Base-by-base conservation (phyloP, 331 rosid genomes). In the Telfairia occidentalis region DNA sequence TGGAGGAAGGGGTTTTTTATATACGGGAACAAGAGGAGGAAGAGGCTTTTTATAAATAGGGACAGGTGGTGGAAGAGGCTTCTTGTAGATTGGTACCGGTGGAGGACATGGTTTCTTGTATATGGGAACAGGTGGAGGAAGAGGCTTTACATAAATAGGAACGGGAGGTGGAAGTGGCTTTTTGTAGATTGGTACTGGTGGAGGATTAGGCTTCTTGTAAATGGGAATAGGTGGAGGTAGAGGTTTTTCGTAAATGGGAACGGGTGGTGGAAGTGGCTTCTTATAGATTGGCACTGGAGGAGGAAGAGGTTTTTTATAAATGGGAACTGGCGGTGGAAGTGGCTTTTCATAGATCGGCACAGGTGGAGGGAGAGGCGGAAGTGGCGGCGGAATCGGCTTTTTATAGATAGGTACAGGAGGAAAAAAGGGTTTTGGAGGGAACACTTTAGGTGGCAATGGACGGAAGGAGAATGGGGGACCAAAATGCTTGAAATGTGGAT, bases 1-100 rank as follows among this genome's bases (percentile, higher is more conserved):
- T 1, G 91, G 92, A 0, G 85, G 84, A 8, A 71, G 83, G 0
- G 88, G 90, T 16, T 81, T 76, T 0, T 77, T 19, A 23, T 71
- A 77, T 0, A 83, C 3, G 0, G 91, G 87, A 0, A 55, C 49
- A 0, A 77, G 86, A 0, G 87, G 88, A 0, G 85, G 87, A 23
- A 59, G 61, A 0, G 86, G 84, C 0, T 71, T 77, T 0, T 59
- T 18, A 49, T 49, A 61, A 0, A 30, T 0, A 0, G 85, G 87
- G 0, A 78, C 57, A 0, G 83, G 78, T 0, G 86, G 83, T 0
- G 86, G 86, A 2, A 45, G 54, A 0, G 83, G 82, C 7, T 78
- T 74, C 6, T 67, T 58, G 9, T 74, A 74, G 0, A 66, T 1
- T 0, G 82, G 84, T 0, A 64, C 43, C 0, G 77, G 79, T 0